These are phyloP conservation scores for Aspergillus sergii DNA, from an alignment of 2,329 filamentous ascomycete species.

Conservation along the genomic window DNA sequence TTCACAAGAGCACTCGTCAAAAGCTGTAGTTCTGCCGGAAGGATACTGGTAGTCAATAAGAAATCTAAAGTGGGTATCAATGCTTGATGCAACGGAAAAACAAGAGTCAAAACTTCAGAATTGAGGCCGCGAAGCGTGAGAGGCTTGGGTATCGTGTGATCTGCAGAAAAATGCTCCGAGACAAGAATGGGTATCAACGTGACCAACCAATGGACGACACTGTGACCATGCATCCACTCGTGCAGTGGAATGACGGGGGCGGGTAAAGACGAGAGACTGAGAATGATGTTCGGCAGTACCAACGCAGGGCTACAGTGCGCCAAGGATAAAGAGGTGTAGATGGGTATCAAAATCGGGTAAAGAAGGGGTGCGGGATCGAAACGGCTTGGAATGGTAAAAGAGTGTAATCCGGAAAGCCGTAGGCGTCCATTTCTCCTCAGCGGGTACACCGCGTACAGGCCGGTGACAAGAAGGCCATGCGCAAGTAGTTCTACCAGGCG, in stretches of 20 bases:
- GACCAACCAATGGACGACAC: conserved; percentile 76
- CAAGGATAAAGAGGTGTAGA: conserved; percentile 76
- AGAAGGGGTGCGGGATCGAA: conserved; percentile 92
- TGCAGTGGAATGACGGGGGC: conserved; percentile 69
- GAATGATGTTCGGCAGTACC: conserved; percentile 77
- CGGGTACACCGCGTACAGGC: conserved; percentile 56
- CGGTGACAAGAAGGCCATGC: conserved; percentile 33
- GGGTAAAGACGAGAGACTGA: conserved; percentile 77
- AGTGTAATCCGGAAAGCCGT: conserved; percentile 39
- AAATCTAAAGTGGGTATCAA: conserved; percentile 73
- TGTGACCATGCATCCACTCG: conserved; percentile 59
- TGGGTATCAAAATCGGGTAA: conserved; percentile 77
- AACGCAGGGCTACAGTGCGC: conserved; percentile 62
- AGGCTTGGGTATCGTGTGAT: conserved; percentile 37
- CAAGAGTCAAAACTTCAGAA: conserved; percentile 61
- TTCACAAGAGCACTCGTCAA: conserved; percentile 82
- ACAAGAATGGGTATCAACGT: conserved; percentile 69
- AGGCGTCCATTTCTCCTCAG: conserved; percentile 39
- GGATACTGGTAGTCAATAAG: conserved; percentile 83
- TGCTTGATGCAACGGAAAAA: conserved; percentile 84
- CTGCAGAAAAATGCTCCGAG: conserved; percentile 45
- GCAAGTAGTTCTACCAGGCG: conserved; percentile 35
- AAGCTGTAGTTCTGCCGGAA: conserved; percentile 84
- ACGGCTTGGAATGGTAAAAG: conserved; percentile 67
- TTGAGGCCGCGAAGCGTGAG: conserved; percentile 45